Evolutionary conservation across 306 rosid species (phyloP).

Genomic region (Castanea sativa): DNA sequence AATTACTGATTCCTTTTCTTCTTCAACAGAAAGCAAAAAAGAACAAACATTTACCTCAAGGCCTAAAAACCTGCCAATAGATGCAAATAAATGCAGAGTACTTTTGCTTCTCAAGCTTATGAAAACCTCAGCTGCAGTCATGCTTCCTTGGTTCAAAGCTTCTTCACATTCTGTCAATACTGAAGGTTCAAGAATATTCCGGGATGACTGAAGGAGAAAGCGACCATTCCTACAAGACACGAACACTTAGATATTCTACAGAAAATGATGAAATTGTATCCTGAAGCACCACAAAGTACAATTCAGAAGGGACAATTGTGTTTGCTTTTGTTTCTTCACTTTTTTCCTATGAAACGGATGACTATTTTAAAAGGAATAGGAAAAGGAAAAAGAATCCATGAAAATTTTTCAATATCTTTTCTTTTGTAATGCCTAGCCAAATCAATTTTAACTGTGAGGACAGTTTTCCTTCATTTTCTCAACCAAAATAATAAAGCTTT

Average conservation of each 20-base stretch:
- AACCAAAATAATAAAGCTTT: neutral
- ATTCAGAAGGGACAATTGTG: neutral
- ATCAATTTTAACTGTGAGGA: neutral
- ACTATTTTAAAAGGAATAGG: neutral
- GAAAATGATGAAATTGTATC: conserved; percentile 4
- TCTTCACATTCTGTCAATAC: conserved; percentile 85
- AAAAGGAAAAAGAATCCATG: too few relatives aligned
- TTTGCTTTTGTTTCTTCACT: neutral
- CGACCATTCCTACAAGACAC: conserved; percentile 78
- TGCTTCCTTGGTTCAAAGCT: conserved; percentile 88
- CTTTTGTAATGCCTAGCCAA: neutral
- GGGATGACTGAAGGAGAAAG: conserved; percentile 85
- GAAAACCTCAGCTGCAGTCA: conserved; percentile 84
- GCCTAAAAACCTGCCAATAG: conserved; percentile 84
- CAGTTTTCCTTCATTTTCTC: neutral
- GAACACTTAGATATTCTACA: conserved; percentile 17
- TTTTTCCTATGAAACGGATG: neutral
- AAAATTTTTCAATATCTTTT: neutral
- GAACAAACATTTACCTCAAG: conserved; percentile 64
- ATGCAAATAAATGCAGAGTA: conserved; percentile 86
- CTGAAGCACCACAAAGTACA: neutral
- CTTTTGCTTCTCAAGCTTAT: conserved; percentile 88
- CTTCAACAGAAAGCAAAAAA: conserved; percentile 5
- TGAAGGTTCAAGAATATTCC: conserved; percentile 53
- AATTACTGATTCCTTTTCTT: neutral